Base-by-base conservation (phyloP, 495 filamentous ascomycete genomes). In the Clohesyomyces aquaticus region DNA sequence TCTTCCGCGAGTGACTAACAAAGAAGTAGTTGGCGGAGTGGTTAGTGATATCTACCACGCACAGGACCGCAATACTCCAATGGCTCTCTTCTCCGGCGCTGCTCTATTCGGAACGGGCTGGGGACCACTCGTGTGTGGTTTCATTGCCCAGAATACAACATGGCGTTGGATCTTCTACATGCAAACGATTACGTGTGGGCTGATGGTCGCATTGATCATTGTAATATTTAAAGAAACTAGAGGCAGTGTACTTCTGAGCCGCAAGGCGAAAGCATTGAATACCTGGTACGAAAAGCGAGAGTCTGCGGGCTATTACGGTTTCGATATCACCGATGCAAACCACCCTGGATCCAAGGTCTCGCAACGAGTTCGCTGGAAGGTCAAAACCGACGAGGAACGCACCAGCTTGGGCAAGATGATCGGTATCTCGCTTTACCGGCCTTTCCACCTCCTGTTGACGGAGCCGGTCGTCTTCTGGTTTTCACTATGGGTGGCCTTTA, bases 401-500 rank as follows among this genome's bases (percentile, higher is more conserved):
- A 82, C 81, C 25, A 89, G 83, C 4, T 66, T 96, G 38, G 68
- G 64, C 11, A 83, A 83, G 65, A 91, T 93, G 86, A 87, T 96
- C 55, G 77, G 79, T 26, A 84, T 91, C 25, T 94, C 91, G 0
- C 76, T 90, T 22, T 89, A 85, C 49, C 83, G 91, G 14, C 92
- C 93, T 4, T 96, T 97, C 75, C 84, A 90, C 60, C 81, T 98
- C 28, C 87, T 98, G 22, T 77, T 90, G 68, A 96, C 91, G 11
- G 93, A 97, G 68, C 90, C 93, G 0, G 91, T 96, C 12, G 91
- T 97, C 19, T 96, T 96, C 77, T 96, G 88, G 78, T 98, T 96
- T 75, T 93, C 89, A 22, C 78, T 95, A 14, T 97, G 93, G 93
- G 85, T 90, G 3, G 80, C 91, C 6, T 96, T 97, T 74, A 87